Conservation (phyloP, 306 rosid genomes). For the Rubus idaeus region DNA sequence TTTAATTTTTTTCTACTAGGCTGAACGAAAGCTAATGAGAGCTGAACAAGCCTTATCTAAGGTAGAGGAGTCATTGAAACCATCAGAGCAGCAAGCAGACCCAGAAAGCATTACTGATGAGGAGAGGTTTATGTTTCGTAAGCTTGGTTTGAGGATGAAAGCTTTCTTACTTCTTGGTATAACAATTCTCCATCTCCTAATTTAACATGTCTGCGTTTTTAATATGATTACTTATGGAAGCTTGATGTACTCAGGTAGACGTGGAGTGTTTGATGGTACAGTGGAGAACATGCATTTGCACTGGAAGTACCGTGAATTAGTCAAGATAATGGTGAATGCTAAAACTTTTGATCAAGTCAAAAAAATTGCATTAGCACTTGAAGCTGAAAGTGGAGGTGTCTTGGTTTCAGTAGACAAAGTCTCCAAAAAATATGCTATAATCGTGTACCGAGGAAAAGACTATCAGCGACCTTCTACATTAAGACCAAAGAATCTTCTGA, state of each 20-base stretch:
- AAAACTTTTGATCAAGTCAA: conserved; percentile 77
- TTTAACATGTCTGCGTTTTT: background rate
- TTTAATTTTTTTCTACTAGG: conserved; percentile 48
- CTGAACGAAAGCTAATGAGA: conserved; percentile 64
- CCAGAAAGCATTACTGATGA: conserved; percentile 89
- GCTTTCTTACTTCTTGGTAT: conserved; percentile 96
- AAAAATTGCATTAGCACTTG: conserved; percentile 83
- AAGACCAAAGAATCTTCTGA: conserved; percentile 94
- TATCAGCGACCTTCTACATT: conserved; percentile 74
- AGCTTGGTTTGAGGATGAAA: conserved; percentile 94
- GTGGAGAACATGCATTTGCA: conserved; percentile 99
- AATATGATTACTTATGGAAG: conserved; percentile 24
- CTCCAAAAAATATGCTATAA: conserved; percentile 72
- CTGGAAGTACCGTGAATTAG: conserved; percentile 93
- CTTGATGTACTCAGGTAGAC: conserved; percentile 70
- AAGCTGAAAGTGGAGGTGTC: conserved; percentile 97
- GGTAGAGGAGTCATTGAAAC: conserved; percentile 73
- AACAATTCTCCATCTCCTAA: conserved; percentile 26
- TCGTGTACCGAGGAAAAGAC: conserved; percentile 81
- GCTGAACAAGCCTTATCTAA: conserved; percentile 77
- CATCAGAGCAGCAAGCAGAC: conserved; percentile 64
- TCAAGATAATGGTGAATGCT: conserved; percentile 80
- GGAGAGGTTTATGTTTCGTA: conserved; percentile 99
- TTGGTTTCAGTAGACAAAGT: conserved; percentile 89
- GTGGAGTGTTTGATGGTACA: conserved; percentile 97